phyloP scores from a whole-genome alignment of 306 rosid species.

The Alnus glutinosa region DNA sequence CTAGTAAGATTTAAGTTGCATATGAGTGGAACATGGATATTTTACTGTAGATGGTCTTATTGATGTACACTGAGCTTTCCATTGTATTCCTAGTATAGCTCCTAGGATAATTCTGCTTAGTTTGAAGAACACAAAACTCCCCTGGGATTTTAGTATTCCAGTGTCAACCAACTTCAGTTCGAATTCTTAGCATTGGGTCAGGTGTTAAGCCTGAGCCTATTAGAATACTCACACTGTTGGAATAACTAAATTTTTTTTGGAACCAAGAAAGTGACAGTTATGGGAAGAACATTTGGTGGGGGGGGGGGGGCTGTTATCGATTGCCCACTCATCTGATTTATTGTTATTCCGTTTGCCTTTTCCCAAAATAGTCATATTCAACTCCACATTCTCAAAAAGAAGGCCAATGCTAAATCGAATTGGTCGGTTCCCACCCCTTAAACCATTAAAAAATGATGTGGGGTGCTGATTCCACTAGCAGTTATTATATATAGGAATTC shows the following conservation, averaged over 20 bases:
- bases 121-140: slow-evolving; percentile 12
- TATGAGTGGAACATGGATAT: not conserved
- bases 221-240: not conserved
- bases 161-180: not conserved
- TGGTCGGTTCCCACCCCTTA: slow-evolving; percentile 71
- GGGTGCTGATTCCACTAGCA: slow-evolving; percentile 47
- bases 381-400: slow-evolving; percentile 47
- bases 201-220: slow-evolving; percentile 8
- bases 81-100: not conserved
- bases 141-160: slow-evolving; percentile 2
- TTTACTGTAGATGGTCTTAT: not conserved
- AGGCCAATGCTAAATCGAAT: slow-evolving; percentile 38
- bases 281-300: slow-evolving; percentile 60
- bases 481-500: slow-evolving; percentile 43
- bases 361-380: slow-evolving; percentile 47
- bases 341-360: slow-evolving; percentile 48
- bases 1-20: not conserved
- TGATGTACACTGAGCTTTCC: not conserved
- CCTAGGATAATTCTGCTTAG: not conserved
- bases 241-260: slow-evolving; percentile 5
- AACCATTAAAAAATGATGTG: slow-evolving; percentile 35
- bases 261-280: slow-evolving; percentile 49
- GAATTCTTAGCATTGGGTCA: not conserved
- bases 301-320: slow-evolving; percentile 32
- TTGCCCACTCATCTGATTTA: slow-evolving; percentile 37